Percentiles rank a stretch among this genome's conserved stretches.
phyloP scores from a whole-genome alignment of 495 filamentous ascomycete genomes.

The Clavariopsis aquatica region DNA sequence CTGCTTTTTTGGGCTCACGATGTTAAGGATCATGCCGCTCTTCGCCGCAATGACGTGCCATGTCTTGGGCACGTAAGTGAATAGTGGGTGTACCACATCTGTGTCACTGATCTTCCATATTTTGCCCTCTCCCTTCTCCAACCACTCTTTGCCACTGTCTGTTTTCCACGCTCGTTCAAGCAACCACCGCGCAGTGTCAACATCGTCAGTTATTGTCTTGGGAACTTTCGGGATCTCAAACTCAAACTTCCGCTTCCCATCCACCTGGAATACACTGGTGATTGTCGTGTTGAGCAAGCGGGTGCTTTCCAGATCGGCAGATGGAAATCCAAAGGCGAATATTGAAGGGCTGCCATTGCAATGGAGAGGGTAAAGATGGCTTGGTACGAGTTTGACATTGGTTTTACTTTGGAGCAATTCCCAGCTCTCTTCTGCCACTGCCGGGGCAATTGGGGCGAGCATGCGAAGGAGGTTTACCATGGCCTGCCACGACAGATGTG shows the following conservation, averaged over 20 bases:
- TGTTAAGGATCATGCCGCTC: conserved; percentile 59
- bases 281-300: conserved; percentile 38
- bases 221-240: conserved; percentile 54
- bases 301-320: conserved; percentile 18
- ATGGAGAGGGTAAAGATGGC: not conserved
- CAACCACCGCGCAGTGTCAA: conserved; percentile 58
- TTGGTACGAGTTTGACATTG: not conserved
- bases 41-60: conserved; percentile 55
- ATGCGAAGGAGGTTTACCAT: conserved; percentile 61
- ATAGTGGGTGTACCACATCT: not conserved
- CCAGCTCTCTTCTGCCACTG: conserved; percentile 80
- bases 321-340: conserved; percentile 28
- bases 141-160: conserved; percentile 51
- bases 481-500: conserved; percentile 46
- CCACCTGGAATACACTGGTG: conserved; percentile 69
- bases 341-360: conserved; percentile 22
- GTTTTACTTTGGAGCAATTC: conserved; percentile 49
- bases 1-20: conserved; percentile 49
- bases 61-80: conserved; percentile 31
- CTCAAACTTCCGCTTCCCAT: conserved; percentile 70
- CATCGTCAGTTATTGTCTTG: conserved; percentile 19
- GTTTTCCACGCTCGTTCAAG: conserved; percentile 53
- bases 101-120: conserved; percentile 5
- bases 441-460: conserved; percentile 75
- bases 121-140: conserved; percentile 43